Percentiles rank a stretch among this genome's conserved stretches.
phyloP scores from a whole-genome alignment of 2,329 filamentous ascomycete species.

The Chalaropsis ovoidea region DNA sequence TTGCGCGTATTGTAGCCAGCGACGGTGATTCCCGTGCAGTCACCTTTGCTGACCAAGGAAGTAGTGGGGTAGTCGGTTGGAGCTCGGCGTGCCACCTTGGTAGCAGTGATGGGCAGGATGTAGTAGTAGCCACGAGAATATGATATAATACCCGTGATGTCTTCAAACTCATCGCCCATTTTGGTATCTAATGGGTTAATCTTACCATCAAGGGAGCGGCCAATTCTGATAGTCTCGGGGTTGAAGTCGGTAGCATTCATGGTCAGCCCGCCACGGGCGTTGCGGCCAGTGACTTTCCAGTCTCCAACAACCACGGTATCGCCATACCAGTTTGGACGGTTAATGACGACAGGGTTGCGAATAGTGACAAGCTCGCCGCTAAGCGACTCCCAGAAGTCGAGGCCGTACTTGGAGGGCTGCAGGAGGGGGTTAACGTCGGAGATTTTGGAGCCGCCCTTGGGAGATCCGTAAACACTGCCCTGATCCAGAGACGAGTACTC shows the following conservation, averaged over 20 bases:
- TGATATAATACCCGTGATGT: conserved; percentile 58
- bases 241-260: conserved; percentile 55
- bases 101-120: conserved; percentile 52
- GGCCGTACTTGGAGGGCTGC: conserved; percentile 50
- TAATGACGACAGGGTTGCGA: conserved; percentile 45
- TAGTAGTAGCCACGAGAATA: conserved; percentile 60
- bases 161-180: conserved; percentile 53
- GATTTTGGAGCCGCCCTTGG: conserved; percentile 50
- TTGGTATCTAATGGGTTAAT: conserved; percentile 49
- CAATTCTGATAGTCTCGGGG: conserved; percentile 58
- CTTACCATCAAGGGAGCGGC: conserved; percentile 54
- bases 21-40: conserved; percentile 52
- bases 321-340: conserved; percentile 53
- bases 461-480: conserved; percentile 55
- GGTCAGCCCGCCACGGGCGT: conserved; percentile 54
- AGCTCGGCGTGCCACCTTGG: conserved; percentile 40
- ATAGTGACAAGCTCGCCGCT: conserved; percentile 58
- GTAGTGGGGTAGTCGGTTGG: conserved; percentile 42
- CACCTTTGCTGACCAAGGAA: conserved; percentile 43
- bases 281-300: conserved; percentile 53
- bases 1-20: conserved; percentile 64
- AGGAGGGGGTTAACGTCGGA: conserved; percentile 51
- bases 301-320: conserved; percentile 60
- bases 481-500: conserved; percentile 52
- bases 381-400: conserved; percentile 66